Conservation (phyloP, 2,329 filamentous ascomycete species). For the Monilinia laxa region DNA sequence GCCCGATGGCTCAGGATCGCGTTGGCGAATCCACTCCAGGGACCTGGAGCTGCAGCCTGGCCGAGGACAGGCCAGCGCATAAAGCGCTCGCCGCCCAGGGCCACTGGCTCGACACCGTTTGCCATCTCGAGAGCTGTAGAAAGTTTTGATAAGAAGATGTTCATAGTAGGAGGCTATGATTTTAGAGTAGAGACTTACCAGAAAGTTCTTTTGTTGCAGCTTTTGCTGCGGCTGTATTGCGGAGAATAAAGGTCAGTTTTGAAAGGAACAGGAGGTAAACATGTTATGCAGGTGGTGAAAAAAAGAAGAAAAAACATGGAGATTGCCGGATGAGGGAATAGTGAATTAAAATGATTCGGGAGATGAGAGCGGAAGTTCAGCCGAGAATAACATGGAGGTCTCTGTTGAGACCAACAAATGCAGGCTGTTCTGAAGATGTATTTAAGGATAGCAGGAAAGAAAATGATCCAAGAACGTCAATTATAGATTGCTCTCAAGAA, state of each 20-base stretch:
- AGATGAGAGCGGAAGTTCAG: background rate
- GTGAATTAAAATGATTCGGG: background rate
- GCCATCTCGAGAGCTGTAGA: constrained; percentile 4
- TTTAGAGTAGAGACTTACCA: constrained; percentile 6
- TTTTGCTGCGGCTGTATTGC: background rate
- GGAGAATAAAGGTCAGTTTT: background rate
- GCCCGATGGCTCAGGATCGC: background rate
- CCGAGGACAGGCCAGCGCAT: background rate
- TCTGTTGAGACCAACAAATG: background rate
- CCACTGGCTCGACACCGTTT: background rate
- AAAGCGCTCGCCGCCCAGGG: background rate
- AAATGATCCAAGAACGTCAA: background rate
- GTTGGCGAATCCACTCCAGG: background rate
- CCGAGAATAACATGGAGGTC: background rate
- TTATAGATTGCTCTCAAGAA: background rate
- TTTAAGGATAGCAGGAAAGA: background rate
- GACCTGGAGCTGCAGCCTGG: background rate
- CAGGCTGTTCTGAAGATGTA: background rate
- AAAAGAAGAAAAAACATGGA: background rate
- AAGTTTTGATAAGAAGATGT: background rate
- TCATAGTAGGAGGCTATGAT: background rate
- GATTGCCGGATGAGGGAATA: background rate
- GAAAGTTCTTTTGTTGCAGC: background rate
- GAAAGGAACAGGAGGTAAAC: background rate
- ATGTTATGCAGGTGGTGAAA: background rate